Evolutionary conservation across 2,329 filamentous ascomycete species (phyloP), one percentile per base, ranked within the genome.

Genomic region (Dactylellina parvicollis): DNA sequence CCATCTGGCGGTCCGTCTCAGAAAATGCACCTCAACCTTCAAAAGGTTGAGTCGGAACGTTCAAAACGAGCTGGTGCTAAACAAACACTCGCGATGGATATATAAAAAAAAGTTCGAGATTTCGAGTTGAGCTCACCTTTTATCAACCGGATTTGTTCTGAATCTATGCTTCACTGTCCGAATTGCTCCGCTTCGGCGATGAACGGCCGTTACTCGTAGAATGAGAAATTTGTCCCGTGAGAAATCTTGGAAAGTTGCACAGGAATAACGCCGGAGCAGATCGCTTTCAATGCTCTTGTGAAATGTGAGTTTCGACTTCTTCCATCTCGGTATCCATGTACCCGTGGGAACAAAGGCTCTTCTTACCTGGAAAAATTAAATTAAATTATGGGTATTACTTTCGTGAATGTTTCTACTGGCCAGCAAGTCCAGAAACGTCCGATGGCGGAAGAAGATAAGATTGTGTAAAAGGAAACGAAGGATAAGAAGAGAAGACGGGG

Each of bases 1-100:
- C 50, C 69, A 73, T 73, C 69, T 73, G 69, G 52, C 69, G 69
- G 69, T 59, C n/a, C 69, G 69, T 73, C 69, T 73, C 69, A 73
- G 69, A 73, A 73, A 73, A 59, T 73, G 69, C 69, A 73, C 69
- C 69, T 73, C 69, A 73, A 73, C 60, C 60, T 65, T 73, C 69
- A 73, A 72, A 65, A 73, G 56, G 54, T 61, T 49, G 47, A 55
- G 47, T 66, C 61, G n/a, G 20, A 32, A 47, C 49, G n/a, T 36
- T 38, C 42, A 47, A 60, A 56, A 56, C 38, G 32, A 40, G 34
- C 40, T 49, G 44, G 24, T 57, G 54, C 69, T 50, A 73, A 61
- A 49, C 8, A 42, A n/a, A 38, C 14, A 40, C 32, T 54, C 49
- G 49, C 49, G 49, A 54, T 54, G 38, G 24, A 24, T 22, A 54